phyloP scores from a whole-genome alignment of 805 yeast species.

The Yarrowia sp. region DNA sequence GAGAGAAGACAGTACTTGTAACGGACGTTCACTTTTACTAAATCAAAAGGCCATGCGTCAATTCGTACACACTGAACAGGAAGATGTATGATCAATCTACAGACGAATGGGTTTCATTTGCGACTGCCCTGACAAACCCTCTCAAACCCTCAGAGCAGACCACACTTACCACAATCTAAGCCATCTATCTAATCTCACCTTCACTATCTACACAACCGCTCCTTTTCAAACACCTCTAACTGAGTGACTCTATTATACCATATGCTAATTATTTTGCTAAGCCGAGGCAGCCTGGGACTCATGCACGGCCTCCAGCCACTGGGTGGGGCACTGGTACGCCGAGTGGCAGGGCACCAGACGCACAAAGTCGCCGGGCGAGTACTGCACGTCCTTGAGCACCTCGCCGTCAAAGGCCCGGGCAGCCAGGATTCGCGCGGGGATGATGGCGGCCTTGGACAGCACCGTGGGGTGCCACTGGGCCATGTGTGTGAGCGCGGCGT shows the following conservation, averaged over 20 bases:
- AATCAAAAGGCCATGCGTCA: too few relatives aligned
- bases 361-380: conserved; percentile 54
- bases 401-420: conserved; percentile 45
- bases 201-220: too few relatives aligned
- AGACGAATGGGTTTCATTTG: too few relatives aligned
- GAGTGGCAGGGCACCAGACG: conserved; percentile 59
- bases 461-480: conserved; percentile 94
- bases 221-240: too few relatives aligned
- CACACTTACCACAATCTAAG: too few relatives aligned
- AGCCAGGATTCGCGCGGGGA: conserved; percentile 66
- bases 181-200: too few relatives aligned
- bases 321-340: conserved; percentile 37
- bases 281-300: conserved; percentile 65
- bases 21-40: too few relatives aligned
- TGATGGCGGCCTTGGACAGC: conserved; percentile 72
- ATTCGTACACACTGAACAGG: too few relatives aligned
- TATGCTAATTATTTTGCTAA: conserved; percentile 47
- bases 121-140: too few relatives aligned
- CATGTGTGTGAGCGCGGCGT: conserved; percentile 74
- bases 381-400: conserved; percentile 44
- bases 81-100: too few relatives aligned
- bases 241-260: neutral
- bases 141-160: too few relatives aligned
- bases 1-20: too few relatives aligned
- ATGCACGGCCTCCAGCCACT: conserved; percentile 56